Evolutionary conservation across 2,329 filamentous ascomycete genomes (phyloP).

Genomic region (Fusarium xylarioides): DNA sequence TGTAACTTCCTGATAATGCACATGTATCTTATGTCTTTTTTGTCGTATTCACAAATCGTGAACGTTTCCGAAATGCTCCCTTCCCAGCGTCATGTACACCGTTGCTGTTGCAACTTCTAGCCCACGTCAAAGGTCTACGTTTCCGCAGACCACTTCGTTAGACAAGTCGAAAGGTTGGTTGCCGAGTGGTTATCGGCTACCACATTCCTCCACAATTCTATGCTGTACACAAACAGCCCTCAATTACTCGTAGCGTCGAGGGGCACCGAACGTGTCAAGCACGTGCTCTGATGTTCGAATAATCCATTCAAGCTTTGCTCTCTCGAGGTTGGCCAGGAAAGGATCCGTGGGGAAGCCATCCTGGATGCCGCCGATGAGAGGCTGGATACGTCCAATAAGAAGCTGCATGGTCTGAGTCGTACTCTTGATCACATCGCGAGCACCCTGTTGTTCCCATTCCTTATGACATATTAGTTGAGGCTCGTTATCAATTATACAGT

Average conservation of each 20-base stretch:
- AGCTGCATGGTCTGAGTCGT: constrained; percentile 52
- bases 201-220: constrained; percentile 8
- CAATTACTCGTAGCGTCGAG: constrained; percentile 45
- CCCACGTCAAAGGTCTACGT: constrained; percentile 12
- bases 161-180: constrained; percentile 22
- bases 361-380: constrained; percentile 47
- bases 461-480: constrained; percentile 41
- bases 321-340: constrained; percentile 51
- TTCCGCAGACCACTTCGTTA: constrained; percentile 15
- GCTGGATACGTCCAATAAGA: constrained; percentile 48
- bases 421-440: constrained; percentile 51
- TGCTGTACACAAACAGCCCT: constrained; percentile 8
- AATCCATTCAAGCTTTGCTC: constrained; percentile 53
- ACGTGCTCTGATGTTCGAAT: constrained; percentile 49
- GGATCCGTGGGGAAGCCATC: constrained; percentile 52
- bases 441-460: constrained; percentile 52
- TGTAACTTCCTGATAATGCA: constrained; percentile 38
- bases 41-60: constrained; percentile 14
- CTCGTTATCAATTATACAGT: background rate
- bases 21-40: constrained; percentile 16
- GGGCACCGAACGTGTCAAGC: constrained; percentile 45
- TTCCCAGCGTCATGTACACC: constrained; percentile 40
- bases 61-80: constrained; percentile 32
- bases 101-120: constrained; percentile 39
- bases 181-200: background rate